Evolutionary conservation across 768 basidiomycete species (phyloP), one percentile per base, ranked within the genome.

Genomic region (Lyophyllum shimeji): DNA sequence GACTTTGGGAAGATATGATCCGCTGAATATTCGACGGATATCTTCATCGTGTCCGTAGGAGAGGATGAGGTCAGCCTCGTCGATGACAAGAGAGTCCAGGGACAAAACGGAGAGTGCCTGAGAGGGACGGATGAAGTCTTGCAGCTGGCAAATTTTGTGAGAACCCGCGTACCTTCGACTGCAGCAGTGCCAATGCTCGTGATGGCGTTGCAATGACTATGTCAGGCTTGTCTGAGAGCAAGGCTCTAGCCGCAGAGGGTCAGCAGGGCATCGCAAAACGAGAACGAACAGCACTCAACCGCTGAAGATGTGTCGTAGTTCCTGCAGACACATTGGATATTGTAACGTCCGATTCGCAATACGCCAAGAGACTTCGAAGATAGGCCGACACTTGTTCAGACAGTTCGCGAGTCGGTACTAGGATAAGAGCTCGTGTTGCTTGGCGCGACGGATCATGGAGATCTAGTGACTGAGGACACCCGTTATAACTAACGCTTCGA

Each of bases 21-120:
- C 90, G 53, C 72, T 79, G 58, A 89, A 86, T 20, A 82, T 79
- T 56, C 86, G 82, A 24, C 86, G 83, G 44, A 95, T 82, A 57
- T 95, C 93, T 65, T 95, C 91, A 58, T 95, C 90, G 61, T 98
- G 93, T 2, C 97, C 97, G 67, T 98, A 99, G 0, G 95, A 98
- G 18, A 99, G 79, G 50, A 99, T 90, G 34, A 98, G 83, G 68
- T 98, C 97, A 21, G 97, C 97, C 73, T 99, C 97, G 68, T 99
- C 97, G 55, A 99, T 95, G 25, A 96, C 90, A 17, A 99, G 83
- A 4, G 90, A 89, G 45, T 93, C 90, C 27, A 98, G 73, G 0
- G 81, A 77, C 12, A 80, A 65, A 0, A 95, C 72, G 2, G 77
- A 80, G 7, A 98, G 75, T 0, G 84, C 75, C 89, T 92, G 56